Evolutionary conservation across 2,329 filamentous ascomycete genomes (phyloP).

Genomic region (Cercospora janseana): DNA sequence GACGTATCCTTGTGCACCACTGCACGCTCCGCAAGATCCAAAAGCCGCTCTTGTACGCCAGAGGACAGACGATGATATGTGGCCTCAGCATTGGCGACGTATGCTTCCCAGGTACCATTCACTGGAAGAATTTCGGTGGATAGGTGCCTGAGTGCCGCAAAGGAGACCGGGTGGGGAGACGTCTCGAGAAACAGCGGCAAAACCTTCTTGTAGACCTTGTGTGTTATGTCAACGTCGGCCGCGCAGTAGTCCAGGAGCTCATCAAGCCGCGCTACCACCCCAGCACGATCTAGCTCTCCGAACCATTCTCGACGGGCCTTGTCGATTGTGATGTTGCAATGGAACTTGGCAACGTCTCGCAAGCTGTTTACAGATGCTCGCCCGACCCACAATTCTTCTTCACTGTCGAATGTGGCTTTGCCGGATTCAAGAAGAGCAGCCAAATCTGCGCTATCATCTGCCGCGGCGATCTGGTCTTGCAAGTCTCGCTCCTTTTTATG

Average conservation of each 20-base stretch:
- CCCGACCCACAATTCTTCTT: slow-evolving; percentile 94
- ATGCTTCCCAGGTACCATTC: slow-evolving; percentile 81
- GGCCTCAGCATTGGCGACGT: slow-evolving; percentile 77
- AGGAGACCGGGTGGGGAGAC: slow-evolving; percentile 96
- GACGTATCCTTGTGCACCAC: slow-evolving; percentile 68
- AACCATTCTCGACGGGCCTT: slow-evolving; percentile 86
- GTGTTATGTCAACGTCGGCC: slow-evolving; percentile 87
- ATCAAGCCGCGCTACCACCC: slow-evolving; percentile 69
- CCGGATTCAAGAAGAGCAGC: slow-evolving; percentile 67
- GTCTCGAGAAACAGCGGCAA: slow-evolving; percentile 85
- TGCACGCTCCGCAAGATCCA: slow-evolving; percentile 73
- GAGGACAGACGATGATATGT: slow-evolving; percentile 76
- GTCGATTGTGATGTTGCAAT: slow-evolving; percentile 87
- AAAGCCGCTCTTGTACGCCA: slow-evolving; percentile 72
- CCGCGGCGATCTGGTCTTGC: slow-evolving; percentile 71
- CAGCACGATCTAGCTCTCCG: slow-evolving; percentile 71
- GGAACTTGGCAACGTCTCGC: slow-evolving; percentile 92
- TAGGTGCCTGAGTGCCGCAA: slow-evolving; percentile 88
- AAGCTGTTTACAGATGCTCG: slow-evolving; percentile 93
- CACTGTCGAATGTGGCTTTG: slow-evolving; percentile 63
- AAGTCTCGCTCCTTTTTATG: slow-evolving; percentile 87
- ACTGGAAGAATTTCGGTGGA: slow-evolving; percentile 90
- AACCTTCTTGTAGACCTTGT: slow-evolving; percentile 89
- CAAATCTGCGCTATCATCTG: slow-evolving; percentile 69
- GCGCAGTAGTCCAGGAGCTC: slow-evolving; percentile 91